These are phyloP conservation scores for Serendipita vermifera DNA, from an alignment of 768 basidiomycete species.

Conservation along the genomic window DNA sequence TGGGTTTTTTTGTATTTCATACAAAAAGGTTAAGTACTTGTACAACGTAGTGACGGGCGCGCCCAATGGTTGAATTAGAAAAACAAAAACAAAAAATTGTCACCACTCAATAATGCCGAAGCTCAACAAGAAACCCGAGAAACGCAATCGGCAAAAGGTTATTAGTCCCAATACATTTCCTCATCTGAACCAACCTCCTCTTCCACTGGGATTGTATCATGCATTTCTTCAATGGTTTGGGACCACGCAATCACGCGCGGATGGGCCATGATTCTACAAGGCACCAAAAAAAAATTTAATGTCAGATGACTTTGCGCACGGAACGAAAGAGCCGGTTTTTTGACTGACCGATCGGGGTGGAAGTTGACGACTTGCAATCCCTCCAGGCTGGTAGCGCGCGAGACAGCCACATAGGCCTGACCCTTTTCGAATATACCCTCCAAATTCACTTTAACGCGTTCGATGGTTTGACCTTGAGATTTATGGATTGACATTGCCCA, in stretches of 20 bases:
- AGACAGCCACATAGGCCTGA: constrained; percentile 13
- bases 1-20: too few relatives aligned
- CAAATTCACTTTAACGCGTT: constrained; percentile 18
- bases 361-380: constrained; percentile 17
- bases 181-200: neutral
- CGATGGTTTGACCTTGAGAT: constrained; percentile 18
- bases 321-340: neutral
- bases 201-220: too few relatives aligned
- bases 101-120: too few relatives aligned
- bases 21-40: too few relatives aligned
- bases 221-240: neutral
- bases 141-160: too few relatives aligned
- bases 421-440: constrained; percentile 18
- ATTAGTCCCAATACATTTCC: neutral
- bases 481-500: constrained; percentile 20
- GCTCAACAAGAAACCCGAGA: too few relatives aligned
- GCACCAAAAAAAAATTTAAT: neutral
- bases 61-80: too few relatives aligned
- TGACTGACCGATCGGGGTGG: constrained; percentile 13
- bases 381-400: constrained; percentile 18
- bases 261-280: constrained; percentile 2
- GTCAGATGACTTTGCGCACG: neutral
- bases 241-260: neutral
- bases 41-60: too few relatives aligned
- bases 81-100: too few relatives aligned